These are phyloP conservation scores for Lecanoromycetidae sp. DNA, from an alignment of 2,329 filamentous ascomycete genomes.

Conservation along the genomic window DNA sequence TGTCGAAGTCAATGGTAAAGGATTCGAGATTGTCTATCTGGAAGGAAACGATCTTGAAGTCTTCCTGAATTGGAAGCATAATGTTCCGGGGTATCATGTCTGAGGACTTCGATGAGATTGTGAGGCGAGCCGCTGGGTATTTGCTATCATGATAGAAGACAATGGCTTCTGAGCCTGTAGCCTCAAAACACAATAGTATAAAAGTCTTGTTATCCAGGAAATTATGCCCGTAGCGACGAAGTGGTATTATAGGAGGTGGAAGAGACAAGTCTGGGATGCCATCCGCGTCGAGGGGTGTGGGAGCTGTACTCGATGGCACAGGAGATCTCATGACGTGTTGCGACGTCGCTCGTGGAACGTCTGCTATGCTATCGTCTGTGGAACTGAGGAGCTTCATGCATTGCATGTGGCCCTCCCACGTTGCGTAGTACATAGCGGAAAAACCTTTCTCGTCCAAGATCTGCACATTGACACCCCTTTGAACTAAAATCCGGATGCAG, in stretches of 20 bases:
- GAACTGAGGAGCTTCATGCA: constrained; percentile 73
- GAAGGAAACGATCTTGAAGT: constrained; percentile 85
- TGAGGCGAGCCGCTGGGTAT: constrained; percentile 86
- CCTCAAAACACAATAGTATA: constrained; percentile 81
- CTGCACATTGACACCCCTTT: constrained; percentile 64
- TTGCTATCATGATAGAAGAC: constrained; percentile 96
- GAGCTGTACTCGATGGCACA: constrained; percentile 32
- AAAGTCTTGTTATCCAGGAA: constrained; percentile 97
- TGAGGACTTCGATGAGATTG: constrained; percentile 90
- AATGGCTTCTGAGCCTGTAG: constrained; percentile 54
- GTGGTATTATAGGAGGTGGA: constrained; percentile 88
- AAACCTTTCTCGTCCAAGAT: constrained; percentile 85
- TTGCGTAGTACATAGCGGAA: constrained; percentile 94
- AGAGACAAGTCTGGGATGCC: constrained; percentile 85
- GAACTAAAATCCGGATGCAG: constrained; percentile 69
- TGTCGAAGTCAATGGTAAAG: constrained; percentile 92
- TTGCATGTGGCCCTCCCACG: constrained; percentile 90
- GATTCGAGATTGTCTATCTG: constrained; percentile 88
- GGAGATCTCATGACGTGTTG: constrained; percentile 4
- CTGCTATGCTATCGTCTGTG: constrained; percentile 20
- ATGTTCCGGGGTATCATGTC: constrained; percentile 95
- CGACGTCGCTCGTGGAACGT: constrained; percentile 9
- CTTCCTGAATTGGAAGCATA: constrained; percentile 89
- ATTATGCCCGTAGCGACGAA: constrained; percentile 92
- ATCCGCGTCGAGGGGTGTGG: constrained; percentile 62